Evolutionary conservation across 192 early-diverging fungal species (phyloP).

Genomic region (Helicostylum pulchrum): DNA sequence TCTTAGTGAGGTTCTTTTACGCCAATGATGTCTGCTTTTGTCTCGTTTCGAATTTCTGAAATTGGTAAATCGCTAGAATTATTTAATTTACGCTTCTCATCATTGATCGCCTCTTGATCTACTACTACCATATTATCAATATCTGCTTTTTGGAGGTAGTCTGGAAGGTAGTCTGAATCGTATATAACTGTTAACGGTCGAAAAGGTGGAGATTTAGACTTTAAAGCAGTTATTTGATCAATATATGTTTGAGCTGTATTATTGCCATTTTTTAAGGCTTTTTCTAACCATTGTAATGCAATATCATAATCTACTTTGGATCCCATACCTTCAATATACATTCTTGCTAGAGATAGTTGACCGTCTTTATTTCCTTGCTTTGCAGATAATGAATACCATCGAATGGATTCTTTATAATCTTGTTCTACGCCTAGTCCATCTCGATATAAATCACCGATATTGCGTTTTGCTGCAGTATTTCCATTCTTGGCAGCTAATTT

Average conservation of each 20-base stretch:
- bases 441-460: constrained; percentile 85
- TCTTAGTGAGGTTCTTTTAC: neutral
- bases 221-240: no score
- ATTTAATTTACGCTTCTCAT: no score
- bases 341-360: constrained; percentile 74
- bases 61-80: neutral
- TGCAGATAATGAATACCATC: constrained; percentile 76
- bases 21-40: neutral
- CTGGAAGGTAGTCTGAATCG: no score
- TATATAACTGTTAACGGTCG: no score
- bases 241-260: constrained; percentile 49
- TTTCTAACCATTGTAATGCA: constrained; percentile 68
- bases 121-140: neutral
- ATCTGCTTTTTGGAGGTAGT: neutral
- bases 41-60: neutral
- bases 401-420: constrained; percentile 58
- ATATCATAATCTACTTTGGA: constrained; percentile 51
- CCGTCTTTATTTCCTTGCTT: constrained; percentile 57
- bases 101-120: neutral
- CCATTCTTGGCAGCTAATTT: constrained; percentile 53
- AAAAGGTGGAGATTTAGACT: no score
- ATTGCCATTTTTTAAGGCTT: constrained; percentile 60
- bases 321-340: constrained; percentile 70
- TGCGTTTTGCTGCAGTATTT: constrained; percentile 70
- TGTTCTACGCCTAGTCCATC: constrained; percentile 77